phyloP scores from a whole-genome alignment of 768 basidiomycete species.

The Macrolepiota albuminosa region DNA sequence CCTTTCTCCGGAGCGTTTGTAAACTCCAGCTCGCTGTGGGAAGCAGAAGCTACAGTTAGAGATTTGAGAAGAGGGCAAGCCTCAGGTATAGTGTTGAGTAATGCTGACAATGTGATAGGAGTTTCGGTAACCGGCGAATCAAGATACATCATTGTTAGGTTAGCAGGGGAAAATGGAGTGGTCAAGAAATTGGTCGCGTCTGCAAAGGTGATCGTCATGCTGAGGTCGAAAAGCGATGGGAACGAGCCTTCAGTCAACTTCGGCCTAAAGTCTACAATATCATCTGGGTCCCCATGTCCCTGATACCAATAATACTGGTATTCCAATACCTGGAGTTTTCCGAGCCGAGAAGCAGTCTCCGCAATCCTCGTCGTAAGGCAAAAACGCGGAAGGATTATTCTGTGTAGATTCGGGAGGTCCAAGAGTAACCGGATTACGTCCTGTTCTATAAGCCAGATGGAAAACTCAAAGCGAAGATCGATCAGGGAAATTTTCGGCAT shows the following conservation, averaged over 20 bases:
- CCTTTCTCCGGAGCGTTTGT: constrained; percentile 13
- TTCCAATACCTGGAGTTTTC: constrained; percentile 41
- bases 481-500: constrained; percentile 48
- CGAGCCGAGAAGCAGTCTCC: constrained; percentile 40
- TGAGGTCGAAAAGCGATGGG: constrained; percentile 48
- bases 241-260: constrained; percentile 44
- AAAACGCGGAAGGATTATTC: constrained; percentile 48
- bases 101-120: constrained; percentile 33
- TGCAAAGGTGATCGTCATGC: constrained; percentile 38
- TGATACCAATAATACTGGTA: constrained; percentile 48
- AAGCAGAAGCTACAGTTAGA: constrained; percentile 36
- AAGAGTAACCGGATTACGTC: neutral
- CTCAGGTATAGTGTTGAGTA: constrained; percentile 41
- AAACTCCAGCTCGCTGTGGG: constrained; percentile 14
- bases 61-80: constrained; percentile 43
- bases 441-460: constrained; percentile 36
- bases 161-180: constrained; percentile 38
- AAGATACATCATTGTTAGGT: constrained; percentile 47
- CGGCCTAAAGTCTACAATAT: constrained; percentile 42
- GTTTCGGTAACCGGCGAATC: constrained; percentile 43
- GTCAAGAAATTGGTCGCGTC: constrained; percentile 43
- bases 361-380: constrained; percentile 42
- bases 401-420: constrained; percentile 37
- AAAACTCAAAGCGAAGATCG: constrained; percentile 38
- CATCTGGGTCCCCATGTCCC: constrained; percentile 40